These are phyloP conservation scores for Elaeagnus macrophylla DNA, from an alignment of 306 rosid genomes.

Conservation along the genomic window DNA sequence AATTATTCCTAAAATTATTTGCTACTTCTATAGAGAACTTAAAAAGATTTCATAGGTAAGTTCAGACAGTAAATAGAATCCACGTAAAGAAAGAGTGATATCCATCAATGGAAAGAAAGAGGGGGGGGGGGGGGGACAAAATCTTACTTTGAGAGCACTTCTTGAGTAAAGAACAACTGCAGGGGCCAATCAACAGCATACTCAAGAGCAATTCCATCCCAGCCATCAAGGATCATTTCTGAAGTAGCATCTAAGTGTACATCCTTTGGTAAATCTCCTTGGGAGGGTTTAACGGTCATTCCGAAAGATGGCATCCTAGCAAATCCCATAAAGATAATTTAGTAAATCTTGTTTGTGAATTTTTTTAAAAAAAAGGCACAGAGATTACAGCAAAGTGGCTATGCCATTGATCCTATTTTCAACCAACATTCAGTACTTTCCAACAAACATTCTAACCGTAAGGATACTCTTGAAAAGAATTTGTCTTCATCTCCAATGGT, in stretches of 20 bases:
- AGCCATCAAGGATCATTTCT: conserved; percentile 71
- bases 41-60: not conserved
- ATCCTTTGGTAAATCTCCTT: conserved; percentile 51
- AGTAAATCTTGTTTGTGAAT: conserved; percentile 1
- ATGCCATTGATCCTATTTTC: too few species aligned
- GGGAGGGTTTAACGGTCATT: conserved; percentile 64
- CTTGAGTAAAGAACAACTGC: conserved; percentile 91
- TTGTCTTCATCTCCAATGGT: conserved; percentile 86
- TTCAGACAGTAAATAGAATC: conserved; percentile 6
- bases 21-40: not conserved
- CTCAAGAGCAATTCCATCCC: conserved; percentile 95
- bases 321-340: conserved; percentile 18
- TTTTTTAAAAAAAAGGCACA: too few species aligned
- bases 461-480: conserved; percentile 75
- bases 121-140: too few species aligned
- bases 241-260: conserved; percentile 45
- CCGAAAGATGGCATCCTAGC: conserved; percentile 91
- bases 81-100: conserved; percentile 18
- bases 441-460: conserved; percentile 45
- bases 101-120: conserved; percentile 15
- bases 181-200: conserved; percentile 96
- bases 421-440: conserved; percentile 4
- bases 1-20: not conserved
- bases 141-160: conserved; percentile 88
- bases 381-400: too few species aligned